Conservation (phyloP, 1,139 yeast genomes). For the Debaryomyces subglobosus region DNA sequence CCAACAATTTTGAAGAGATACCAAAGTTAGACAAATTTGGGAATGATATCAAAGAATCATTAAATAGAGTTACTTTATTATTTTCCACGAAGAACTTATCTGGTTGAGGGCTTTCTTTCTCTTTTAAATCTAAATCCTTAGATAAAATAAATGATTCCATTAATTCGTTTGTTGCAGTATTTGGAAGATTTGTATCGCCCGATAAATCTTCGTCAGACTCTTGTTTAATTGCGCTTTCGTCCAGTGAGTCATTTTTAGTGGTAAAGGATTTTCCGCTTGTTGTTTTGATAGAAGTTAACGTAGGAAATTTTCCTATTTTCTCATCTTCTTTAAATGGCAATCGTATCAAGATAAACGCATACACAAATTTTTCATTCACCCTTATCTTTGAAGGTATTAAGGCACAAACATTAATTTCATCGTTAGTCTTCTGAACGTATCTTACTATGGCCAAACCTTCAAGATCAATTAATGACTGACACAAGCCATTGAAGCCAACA, state of each 20-base stretch:
- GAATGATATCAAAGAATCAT: slow-evolving; percentile 4
- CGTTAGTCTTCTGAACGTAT: slow-evolving; percentile 52
- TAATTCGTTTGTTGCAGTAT: slow-evolving; percentile 13
- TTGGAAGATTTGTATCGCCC: slow-evolving; percentile 9
- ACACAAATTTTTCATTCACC: slow-evolving; percentile 20
- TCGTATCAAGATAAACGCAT: slow-evolving; percentile 42
- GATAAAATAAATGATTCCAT: slow-evolving; percentile 34
- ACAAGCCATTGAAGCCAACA: slow-evolving; percentile 54
- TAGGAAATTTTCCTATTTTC: slow-evolving; percentile 62
- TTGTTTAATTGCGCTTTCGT: slow-evolving; percentile 9
- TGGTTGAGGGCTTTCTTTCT: neutral
- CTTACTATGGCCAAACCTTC: slow-evolving; percentile 63
- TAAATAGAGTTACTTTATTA: slow-evolving; percentile 14
- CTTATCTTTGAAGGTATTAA: slow-evolving; percentile 51
- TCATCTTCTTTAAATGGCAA: slow-evolving; percentile 85
- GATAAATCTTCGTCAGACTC: slow-evolving; percentile 12
- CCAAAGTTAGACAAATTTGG: neutral
- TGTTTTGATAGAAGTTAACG: slow-evolving; percentile 34
- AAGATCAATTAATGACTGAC: slow-evolving; percentile 53
- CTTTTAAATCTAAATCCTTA: slow-evolving; percentile 25
- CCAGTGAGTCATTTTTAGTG: slow-evolving; percentile 6
- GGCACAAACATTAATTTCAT: slow-evolving; percentile 59
- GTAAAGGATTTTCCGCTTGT: slow-evolving; percentile 28
- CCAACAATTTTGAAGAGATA: slow-evolving; percentile 18
- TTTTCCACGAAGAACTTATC: slow-evolving; percentile 14